Evolutionary conservation across 768 basidiomycete genomes (phyloP).

Genomic region (Serendipita sp.): DNA sequence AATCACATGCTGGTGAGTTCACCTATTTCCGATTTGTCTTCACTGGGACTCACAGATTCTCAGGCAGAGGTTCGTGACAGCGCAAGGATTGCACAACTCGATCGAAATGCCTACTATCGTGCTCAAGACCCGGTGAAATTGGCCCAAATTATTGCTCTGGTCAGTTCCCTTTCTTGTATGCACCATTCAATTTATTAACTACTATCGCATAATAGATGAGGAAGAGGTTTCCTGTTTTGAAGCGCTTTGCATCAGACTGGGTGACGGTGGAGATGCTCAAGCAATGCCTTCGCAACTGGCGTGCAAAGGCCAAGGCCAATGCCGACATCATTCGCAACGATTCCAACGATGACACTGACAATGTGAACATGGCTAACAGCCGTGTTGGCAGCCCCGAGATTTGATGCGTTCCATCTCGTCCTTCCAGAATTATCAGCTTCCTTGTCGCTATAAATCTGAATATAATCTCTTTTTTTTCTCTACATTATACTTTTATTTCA

Average conservation of each 20-base stretch:
- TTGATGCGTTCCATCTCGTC: no score
- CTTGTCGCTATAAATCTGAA: no score
- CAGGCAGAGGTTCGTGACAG: background rate
- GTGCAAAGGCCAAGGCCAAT: background rate
- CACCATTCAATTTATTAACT: no score
- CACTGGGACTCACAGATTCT: background rate
- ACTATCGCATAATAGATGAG: background rate
- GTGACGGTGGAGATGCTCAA: background rate
- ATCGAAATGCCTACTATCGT: background rate
- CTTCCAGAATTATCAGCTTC: no score
- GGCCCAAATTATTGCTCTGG: background rate
- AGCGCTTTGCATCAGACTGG: background rate
- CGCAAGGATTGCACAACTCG: background rate
- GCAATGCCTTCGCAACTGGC: background rate
- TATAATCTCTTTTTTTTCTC: no score
- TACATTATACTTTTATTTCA: no score
- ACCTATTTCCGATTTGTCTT: background rate
- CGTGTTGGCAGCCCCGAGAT: no score
- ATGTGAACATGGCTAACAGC: no score
- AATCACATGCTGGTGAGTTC: background rate
- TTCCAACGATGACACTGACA: no score
- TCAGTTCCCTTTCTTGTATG: background rate
- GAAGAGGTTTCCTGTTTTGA: background rate
- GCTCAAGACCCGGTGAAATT: background rate
- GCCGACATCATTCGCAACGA: no score